Conservation (phyloP, 148 eudicot species). For the Rhododendron williamsianum region DNA sequence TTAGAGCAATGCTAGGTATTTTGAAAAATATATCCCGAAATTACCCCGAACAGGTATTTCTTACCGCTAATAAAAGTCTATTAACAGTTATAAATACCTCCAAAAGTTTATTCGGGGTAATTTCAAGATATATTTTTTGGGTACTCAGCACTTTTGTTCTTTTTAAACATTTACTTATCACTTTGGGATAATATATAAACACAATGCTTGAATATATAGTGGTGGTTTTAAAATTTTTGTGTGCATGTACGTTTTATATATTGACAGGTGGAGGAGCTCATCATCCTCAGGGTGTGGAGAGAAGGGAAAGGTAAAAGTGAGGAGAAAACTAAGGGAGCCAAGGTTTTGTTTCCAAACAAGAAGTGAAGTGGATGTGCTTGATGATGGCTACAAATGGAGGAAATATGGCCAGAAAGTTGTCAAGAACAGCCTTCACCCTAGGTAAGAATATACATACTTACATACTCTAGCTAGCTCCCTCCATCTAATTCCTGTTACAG, state of each 20-base stretch:
- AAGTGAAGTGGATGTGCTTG: constrained; percentile 85
- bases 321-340: constrained; percentile 82
- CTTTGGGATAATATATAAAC: not conserved
- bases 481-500: not conserved
- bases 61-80: too few species aligned
- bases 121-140: too few species aligned
- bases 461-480: not conserved
- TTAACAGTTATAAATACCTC: too few species aligned
- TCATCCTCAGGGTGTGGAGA: constrained; percentile 22
- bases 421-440: constrained; percentile 82
- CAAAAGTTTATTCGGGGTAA: too few species aligned
- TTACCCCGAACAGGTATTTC: too few species aligned
- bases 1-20: not conserved
- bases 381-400: constrained; percentile 90
- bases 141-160: too few species aligned
- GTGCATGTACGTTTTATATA: not conserved
- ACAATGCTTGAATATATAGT: too few species aligned
- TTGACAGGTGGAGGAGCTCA: constrained; percentile 45
- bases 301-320: constrained; percentile 47
- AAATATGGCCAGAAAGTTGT: constrained; percentile 87
- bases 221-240: not conserved
- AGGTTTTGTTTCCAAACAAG: constrained; percentile 86
- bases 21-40: too few species aligned
- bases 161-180: not conserved
- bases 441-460: constrained; percentile 15